Conservation (phyloP, 2,329 filamentous ascomycete species). For the Nothomitra cinnamomea region DNA sequence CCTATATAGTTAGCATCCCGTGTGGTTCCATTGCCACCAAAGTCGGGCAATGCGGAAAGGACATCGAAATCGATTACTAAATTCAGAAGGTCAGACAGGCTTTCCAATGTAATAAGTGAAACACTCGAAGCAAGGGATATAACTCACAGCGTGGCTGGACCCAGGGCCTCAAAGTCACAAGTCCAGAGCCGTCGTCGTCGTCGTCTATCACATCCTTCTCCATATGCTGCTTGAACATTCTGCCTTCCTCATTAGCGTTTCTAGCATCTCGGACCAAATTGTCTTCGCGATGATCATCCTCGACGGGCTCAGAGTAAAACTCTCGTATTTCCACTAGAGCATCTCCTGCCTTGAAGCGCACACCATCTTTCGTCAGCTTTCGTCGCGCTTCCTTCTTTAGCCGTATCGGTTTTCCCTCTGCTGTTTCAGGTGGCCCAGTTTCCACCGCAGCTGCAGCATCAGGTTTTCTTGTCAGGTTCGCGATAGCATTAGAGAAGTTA, state of each 20-base stretch:
- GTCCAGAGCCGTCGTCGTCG: conserved; percentile 35
- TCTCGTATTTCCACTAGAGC: conserved; percentile 37
- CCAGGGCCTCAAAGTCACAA: conserved; percentile 24
- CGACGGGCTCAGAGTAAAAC: conserved; percentile 46
- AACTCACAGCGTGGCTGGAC: conserved; percentile 20
- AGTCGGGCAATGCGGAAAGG: conserved; percentile 18
- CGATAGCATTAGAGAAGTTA: conserved; percentile 31
- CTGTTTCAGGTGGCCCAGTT: conserved; percentile 36
- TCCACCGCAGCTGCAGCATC: conserved; percentile 29
- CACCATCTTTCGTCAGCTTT: conserved; percentile 30
- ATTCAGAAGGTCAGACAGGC: conserved; percentile 6
- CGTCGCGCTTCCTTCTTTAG: conserved; percentile 43
- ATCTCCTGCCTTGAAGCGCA: conserved; percentile 41
- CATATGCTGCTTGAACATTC: conserved; percentile 31
- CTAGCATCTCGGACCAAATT: conserved; percentile 39
- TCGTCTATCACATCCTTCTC: conserved; percentile 40
- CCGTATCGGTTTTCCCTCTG: conserved; percentile 40
- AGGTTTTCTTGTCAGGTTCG: conserved; percentile 38
- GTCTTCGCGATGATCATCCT: conserved; percentile 41
- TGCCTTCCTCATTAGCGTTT: conserved; percentile 40
- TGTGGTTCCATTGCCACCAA: conserved; percentile 8
- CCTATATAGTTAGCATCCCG: conserved; percentile 18
- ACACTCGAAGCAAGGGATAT: not conserved
- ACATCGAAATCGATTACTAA: conserved; percentile 24
- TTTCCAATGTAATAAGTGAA: conserved; percentile 6